Percentiles rank a stretch among this genome's conserved stretches.
phyloP scores from a whole-genome alignment of 176 grass and related monocot genomes.

The Panicum miliaceum region DNA sequence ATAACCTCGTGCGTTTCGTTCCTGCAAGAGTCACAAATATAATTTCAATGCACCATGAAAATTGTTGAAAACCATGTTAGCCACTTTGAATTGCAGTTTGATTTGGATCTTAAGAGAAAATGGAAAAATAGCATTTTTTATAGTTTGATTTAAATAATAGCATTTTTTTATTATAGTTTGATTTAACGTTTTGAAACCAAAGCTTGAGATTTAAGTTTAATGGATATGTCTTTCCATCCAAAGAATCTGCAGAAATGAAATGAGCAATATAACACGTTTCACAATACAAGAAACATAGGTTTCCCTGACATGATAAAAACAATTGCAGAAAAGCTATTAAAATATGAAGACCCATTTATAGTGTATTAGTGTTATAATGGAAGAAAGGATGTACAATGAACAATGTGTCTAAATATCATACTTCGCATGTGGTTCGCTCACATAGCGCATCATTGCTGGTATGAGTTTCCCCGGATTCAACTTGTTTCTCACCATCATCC shows the following conservation, averaged over 20 bases:
- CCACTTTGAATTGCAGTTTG: background rate
- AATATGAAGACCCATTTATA: constrained; percentile 24
- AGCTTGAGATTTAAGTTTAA: background rate
- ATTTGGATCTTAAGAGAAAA: constrained; percentile 14
- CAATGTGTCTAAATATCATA: constrained; percentile 41
- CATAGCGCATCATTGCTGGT: constrained; percentile 99
- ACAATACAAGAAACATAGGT: constrained; percentile 8
- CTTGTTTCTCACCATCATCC: constrained; percentile 93
- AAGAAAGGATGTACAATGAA: constrained; percentile 25
- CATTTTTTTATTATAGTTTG: constrained; percentile 29
- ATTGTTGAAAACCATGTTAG: background rate
- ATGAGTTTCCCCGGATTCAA: constrained; percentile 98
- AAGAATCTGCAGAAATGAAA: background rate
- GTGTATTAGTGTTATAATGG: background rate
- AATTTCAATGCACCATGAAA: constrained; percentile 37
- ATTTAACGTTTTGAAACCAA: constrained; percentile 6
- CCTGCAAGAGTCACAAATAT: constrained; percentile 59
- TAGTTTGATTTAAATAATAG: constrained; percentile 12
- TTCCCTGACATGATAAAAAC: background rate
- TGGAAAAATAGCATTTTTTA: constrained; percentile 13
- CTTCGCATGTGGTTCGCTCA: constrained; percentile 98
- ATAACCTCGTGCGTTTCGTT: constrained; percentile 98
- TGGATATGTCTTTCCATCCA: background rate
- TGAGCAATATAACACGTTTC: background rate
- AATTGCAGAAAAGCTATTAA: background rate